Percentiles rank a stretch among this genome's conserved stretches.
Evolutionary conservation across 1,284 basidiomycete species (phyloP).

Genomic region (Sporisorium reilianum): DNA sequence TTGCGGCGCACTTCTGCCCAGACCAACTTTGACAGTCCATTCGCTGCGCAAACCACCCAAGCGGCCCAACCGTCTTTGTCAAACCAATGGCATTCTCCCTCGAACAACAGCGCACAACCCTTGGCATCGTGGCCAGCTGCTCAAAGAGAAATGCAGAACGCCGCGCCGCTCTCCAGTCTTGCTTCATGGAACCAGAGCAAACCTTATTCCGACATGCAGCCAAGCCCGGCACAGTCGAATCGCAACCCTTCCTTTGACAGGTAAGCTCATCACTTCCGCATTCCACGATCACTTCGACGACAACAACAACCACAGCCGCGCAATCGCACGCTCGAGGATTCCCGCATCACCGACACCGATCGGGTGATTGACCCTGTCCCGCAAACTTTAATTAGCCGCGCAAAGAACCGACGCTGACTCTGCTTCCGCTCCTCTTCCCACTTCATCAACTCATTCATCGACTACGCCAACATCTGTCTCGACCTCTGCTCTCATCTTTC

Average conservation of each 20-base stretch:
- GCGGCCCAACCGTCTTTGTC: background rate
- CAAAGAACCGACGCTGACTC: background rate
- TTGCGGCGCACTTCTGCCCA: slow-evolving; percentile 21
- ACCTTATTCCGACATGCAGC: slow-evolving; percentile 30
- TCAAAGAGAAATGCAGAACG: background rate
- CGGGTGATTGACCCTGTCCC: background rate
- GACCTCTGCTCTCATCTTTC: background rate
- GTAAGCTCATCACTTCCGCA: slow-evolving; percentile 13
- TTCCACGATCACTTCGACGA: background rate
- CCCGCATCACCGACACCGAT: too few relatives aligned
- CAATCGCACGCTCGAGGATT: background rate
- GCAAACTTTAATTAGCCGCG: background rate
- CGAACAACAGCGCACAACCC: slow-evolving; percentile 9
- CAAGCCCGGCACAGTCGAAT: slow-evolving; percentile 4
- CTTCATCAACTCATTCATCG: background rate
- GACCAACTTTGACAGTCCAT: background rate
- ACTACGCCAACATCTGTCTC: background rate
- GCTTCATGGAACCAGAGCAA: slow-evolving; percentile 25
- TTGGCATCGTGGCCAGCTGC: slow-evolving; percentile 12
- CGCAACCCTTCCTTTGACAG: slow-evolving; percentile 12
- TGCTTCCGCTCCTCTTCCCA: background rate
- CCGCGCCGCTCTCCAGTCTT: slow-evolving; percentile 12
- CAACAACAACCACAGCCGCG: background rate
- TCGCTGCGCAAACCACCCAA: background rate
- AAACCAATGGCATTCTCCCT: slow-evolving; percentile 2